A percentile compares a stretch with the other conserved stretches of the same genome.
These are phyloP conservation scores for Melocanna baccifera DNA, from an alignment of 176 grass and related monocot species.

Conservation along the genomic window DNA sequence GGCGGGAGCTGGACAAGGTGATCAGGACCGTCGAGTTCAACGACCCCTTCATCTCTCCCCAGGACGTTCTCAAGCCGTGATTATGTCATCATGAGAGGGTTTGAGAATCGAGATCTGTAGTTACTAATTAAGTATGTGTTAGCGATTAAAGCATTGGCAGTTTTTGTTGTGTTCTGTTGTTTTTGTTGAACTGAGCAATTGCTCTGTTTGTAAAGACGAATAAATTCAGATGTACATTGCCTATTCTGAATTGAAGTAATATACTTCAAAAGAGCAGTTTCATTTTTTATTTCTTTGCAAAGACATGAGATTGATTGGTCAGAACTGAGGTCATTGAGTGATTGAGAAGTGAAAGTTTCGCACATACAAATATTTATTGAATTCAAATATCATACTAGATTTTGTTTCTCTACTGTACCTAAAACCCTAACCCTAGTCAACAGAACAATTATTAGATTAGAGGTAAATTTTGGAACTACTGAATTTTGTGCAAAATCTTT, in stretches of 20 bases:
- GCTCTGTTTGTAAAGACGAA: neutral
- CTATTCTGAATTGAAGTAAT: neutral
- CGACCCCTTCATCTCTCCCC: conserved; percentile 26
- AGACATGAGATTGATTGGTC: neutral
- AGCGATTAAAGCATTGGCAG: neutral
- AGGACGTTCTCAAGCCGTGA: conserved; percentile 12
- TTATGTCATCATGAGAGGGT: neutral
- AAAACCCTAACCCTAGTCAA: neutral
- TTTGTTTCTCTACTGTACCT: neutral
- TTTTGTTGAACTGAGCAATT: neutral
- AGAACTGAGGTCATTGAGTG: neutral
- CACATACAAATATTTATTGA: neutral
- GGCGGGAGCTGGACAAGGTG: conserved; percentile 19
- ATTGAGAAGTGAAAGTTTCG: neutral
- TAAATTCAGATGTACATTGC: neutral
- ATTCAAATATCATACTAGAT: neutral
- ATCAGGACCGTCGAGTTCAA: conserved; percentile 46
- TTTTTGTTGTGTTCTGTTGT: neutral
- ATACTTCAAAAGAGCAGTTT: neutral
- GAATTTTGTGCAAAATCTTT: too few relatives aligned
- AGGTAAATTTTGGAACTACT: too few relatives aligned
- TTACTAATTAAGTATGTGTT: neutral
- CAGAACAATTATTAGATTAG: too few relatives aligned
- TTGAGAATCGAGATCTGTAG: neutral
- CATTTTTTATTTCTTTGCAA: neutral